Evolutionary conservation across 2,329 filamentous ascomycete species (phyloP), one percentile per base, ranked within the genome.

Genomic region (Reticulascus tulasneorum): DNA sequence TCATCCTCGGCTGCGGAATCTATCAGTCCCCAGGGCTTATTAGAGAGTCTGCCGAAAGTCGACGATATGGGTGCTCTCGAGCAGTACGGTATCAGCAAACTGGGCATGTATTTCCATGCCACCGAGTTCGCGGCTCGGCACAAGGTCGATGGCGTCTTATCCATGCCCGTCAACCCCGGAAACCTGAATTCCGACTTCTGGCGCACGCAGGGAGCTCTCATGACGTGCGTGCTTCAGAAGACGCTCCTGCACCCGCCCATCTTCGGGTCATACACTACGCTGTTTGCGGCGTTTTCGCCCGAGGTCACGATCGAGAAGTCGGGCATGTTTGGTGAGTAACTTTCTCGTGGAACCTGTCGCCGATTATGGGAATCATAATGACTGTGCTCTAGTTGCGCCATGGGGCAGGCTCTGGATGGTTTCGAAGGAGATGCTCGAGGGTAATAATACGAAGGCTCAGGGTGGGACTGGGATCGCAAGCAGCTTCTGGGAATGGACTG

Each of bases 211-310:
- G 48, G 48, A 3, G 19, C 46, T 0, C 11, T 49, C 1, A 15
- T 49, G 0, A 42, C 21, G 5, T 40, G 35, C 20, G 16, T 58
- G 1, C 38, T 53, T 2, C 44, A 40, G 6, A 35, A 41, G 1
- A 37, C 47, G 7, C 43, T 51, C 6, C n/a, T 55, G 3, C 47
- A 56, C 35, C 51, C 56, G 0, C 10, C 49, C 1, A 28, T 58
- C 7, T 49, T 58, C 19, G 71, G 69, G 0, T 65, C 67, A 0
- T 72, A 69, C 46, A 70, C 69, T 0, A 58, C 67, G 38, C 44
- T 75, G 2, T 76, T 61, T 38, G 60, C 67, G 2, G 68, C 58
- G 0, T 53, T 69, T 23, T 66, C 67, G 0, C 59, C 61, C 0
- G 56, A 69, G 1, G 50, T 73, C 4, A 66, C 57, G 0, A 19